Evolutionary conservation across 768 basidiomycete species (phyloP), one percentile per base, ranked within the genome.

Genomic region (Pulveroboletus sp.): DNA sequence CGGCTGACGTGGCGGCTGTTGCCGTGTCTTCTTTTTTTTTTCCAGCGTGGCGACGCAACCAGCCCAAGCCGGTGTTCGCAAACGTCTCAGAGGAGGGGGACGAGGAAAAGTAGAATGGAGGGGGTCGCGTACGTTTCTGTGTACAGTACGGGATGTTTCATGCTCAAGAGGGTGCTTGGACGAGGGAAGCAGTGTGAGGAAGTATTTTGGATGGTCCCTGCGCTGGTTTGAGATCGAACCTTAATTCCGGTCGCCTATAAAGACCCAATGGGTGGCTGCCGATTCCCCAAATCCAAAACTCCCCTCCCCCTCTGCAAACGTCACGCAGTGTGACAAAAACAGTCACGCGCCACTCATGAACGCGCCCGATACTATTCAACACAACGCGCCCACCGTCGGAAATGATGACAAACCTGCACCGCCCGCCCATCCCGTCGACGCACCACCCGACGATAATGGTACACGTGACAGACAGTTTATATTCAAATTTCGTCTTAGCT

Each of bases 11-110:
- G 80, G 77, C 81, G 67, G 64, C 43, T 55, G 50, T 64, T 61
- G 51, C 56, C 52, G 59, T 49, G 47, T 40, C 43, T 55, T 50
- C 26, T 54, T 73, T 74, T 73, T 72, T 67, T 74, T 73, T 75
- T 74, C 75, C 76, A 93, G 91, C 92, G 32, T 93, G 92, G 91
- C 80, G 76, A 70, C 69, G 74, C 61, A 93, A 86, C 70, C 91
- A 94, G 65, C 91, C 93, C 47, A 82, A 83, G 66, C 81, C 92
- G 0, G 88, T 95, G 51, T 94, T 94, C 65, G 80, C 83, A 42
- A 72, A 81, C 51, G 78, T 68, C 48, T 73, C 76, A 55, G 73
- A 78, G 58, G 73, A 78, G 45, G 76, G 80, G 56, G 80, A 83
- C 53, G 75, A 79, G 50, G 79, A 83, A 37, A 74, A 78, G 54